Base-by-base conservation (phyloP, 2,329 filamentous ascomycete species). In the Alternaria sp. region DNA sequence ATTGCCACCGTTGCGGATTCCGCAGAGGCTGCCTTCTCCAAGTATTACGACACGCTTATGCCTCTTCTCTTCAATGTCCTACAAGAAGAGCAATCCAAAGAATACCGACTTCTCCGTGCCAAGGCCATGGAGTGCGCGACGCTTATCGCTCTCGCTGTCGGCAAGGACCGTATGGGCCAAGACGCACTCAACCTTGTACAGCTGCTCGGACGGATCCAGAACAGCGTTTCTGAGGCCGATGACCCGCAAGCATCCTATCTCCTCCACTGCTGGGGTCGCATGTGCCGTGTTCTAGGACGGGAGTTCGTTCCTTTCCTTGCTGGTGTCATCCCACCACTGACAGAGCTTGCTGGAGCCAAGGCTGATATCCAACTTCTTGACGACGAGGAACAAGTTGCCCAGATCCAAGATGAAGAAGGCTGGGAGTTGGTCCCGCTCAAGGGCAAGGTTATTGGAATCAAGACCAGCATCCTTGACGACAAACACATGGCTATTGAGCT, bases 401-500 rank as follows among this genome's bases (percentile, higher is more conserved):
- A 94, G 76, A 90, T 97, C 65, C 93, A 97, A 79, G 92, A 96
- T 75, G 95, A 98, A 75, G 95, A 97, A 61, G 95, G 95, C 46
- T 99, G 96, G 96, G 96, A 99, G 80, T 86, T 99, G 70, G 94
- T 99, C 15, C 96, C 96, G 9, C 87, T 99, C 60, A 97, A 97
- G 82, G 96, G 96, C 70, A 98, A 98, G 84, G 93, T 97, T 81
- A 97, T 99, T 75, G 96, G 96, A 68, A 99, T 99, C 83, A 94
- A 94, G 83, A 99, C 96, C 8, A 97, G 93, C 79, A 93, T 92
- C 10, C 90, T 99, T 80, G 96, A 99, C 74, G 96, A 99, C 82
- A 99, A 99, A 85, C 94, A 98, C 81, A 97, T 97, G 88, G 96
- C 96, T n/a, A 98, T 99, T 69, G 96, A 99, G 82, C 89, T 99